Conservation (phyloP, 2,329 filamentous ascomycete species). For the Colletotrichum zoysiae region DNA sequence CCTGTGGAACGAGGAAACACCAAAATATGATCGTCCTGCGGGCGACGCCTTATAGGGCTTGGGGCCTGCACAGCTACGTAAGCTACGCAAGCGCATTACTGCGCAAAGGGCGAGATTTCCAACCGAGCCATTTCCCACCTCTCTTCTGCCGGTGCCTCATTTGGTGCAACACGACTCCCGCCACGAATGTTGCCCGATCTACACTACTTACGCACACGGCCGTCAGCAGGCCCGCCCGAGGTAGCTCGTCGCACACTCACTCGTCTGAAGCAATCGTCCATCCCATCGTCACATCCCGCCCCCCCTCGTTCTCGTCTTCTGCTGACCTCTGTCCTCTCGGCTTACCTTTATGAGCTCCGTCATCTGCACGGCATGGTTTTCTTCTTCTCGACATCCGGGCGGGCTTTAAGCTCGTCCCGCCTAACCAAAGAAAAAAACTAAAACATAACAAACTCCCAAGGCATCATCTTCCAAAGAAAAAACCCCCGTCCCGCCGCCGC, state of each 20-base stretch:
- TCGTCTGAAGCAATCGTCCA: background rate
- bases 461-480: too few relatives aligned
- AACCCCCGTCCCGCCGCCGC: background rate
- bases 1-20: constrained; percentile 2
- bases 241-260: background rate
- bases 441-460: background rate
- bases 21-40: background rate
- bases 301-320: background rate
- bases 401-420: constrained; percentile 8
- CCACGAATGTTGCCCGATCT: constrained; percentile 15
- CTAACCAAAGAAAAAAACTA: too few relatives aligned
- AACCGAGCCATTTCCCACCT: background rate
- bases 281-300: background rate
- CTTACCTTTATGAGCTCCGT: background rate
- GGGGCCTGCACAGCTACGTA: constrained; percentile 20
- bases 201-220: background rate
- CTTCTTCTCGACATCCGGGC: background rate
- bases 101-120: background rate
- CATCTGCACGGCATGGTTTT: background rate
- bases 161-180: background rate
- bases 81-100: background rate
- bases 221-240: constrained; percentile 22
- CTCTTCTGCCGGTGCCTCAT: constrained; percentile 27
- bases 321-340: background rate
- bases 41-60: constrained; percentile 12